phyloP scores from a whole-genome alignment of 257 asterid species.

The Marsdenia floribunda region DNA sequence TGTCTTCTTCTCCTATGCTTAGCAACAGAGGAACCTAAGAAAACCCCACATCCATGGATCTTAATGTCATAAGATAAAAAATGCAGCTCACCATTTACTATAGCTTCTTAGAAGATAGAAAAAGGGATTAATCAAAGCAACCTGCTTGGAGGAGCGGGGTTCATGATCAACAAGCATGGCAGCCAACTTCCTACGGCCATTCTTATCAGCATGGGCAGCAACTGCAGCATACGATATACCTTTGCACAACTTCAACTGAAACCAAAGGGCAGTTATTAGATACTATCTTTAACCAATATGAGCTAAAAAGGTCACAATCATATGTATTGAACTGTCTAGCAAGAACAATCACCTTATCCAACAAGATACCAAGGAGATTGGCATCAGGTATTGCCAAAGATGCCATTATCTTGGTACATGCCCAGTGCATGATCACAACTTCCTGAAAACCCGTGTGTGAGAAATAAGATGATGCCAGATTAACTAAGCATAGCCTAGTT shows the following conservation, averaged over 20 bases:
- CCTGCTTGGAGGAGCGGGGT: conserved; percentile 92
- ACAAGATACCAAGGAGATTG: conserved; percentile 66
- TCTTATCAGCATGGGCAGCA: conserved; percentile 93
- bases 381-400: conserved; percentile 72
- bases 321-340: not conserved
- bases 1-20: conserved; percentile 95
- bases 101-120: conserved; percentile 8
- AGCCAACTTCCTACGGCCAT: conserved; percentile 92
- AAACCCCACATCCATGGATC: conserved; percentile 1
- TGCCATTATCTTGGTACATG: conserved; percentile 73
- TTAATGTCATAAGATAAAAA: not conserved
- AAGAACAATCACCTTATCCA: conserved; percentile 63
- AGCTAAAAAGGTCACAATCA: not conserved
- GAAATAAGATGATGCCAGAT: conserved; percentile 9
- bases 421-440: conserved; percentile 94
- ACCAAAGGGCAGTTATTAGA: conserved; percentile 24
- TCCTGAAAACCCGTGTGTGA: conserved; percentile 46
- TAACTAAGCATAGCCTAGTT: too few relatives aligned
- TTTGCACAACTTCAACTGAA: conserved; percentile 90
- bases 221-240: conserved; percentile 98
- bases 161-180: conserved; percentile 97
- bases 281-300: conserved; percentile 1
- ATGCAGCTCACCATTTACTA: not conserved
- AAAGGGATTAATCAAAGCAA: conserved; percentile 16
- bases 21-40: conserved; percentile 87